Conservation (phyloP, 495 filamentous ascomycete species). For the Friedmanniomyces endolithicus region DNA sequence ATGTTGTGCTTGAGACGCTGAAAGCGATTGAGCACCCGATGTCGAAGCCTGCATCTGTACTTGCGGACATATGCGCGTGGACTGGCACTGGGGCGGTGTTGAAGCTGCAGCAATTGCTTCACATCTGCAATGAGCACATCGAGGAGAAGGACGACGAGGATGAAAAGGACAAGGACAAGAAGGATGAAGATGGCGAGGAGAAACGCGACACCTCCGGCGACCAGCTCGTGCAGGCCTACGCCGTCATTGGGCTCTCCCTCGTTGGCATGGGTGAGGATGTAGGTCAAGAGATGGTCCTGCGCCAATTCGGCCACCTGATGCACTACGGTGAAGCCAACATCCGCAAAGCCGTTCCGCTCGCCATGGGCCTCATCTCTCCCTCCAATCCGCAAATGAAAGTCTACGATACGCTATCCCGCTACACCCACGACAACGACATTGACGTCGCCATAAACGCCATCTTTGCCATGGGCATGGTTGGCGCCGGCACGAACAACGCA, state of each 20-base stretch:
- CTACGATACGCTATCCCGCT: conserved; percentile 95
- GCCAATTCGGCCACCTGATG: conserved; percentile 97
- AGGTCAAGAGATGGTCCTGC: conserved; percentile 95
- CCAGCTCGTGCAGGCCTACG: conserved; percentile 88
- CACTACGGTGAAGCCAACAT: conserved; percentile 98
- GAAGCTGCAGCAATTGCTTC: conserved; percentile 89
- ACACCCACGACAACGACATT: conserved; percentile 97
- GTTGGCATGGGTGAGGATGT: conserved; percentile 98
- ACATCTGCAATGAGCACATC: conserved; percentile 94
- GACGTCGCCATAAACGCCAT: conserved; percentile 98
- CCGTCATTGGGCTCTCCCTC: conserved; percentile 82
- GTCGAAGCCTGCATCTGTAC: conserved; percentile 75
- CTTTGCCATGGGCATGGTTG: conserved; percentile 95
- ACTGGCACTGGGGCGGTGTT: conserved; percentile 92
- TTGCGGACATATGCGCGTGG: conserved; percentile 94
- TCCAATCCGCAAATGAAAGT: conserved; percentile 99
- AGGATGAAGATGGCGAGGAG: conserved; percentile 43
- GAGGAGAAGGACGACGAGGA: conserved; percentile 49
- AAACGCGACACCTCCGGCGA: conserved; percentile 48
- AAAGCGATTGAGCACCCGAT: conserved; percentile 94
- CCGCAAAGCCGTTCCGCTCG: conserved; percentile 87
- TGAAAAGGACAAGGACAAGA: conserved; percentile 74
- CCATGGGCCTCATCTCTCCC: conserved; percentile 90
- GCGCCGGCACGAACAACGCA: conserved; percentile 96
- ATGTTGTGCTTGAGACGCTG: conserved; percentile 85